Percentiles rank a stretch among this genome's conserved stretches.
Evolutionary conservation across 1,139 yeast genomes (phyloP).

Genomic region (Kazachstania sp.): DNA sequence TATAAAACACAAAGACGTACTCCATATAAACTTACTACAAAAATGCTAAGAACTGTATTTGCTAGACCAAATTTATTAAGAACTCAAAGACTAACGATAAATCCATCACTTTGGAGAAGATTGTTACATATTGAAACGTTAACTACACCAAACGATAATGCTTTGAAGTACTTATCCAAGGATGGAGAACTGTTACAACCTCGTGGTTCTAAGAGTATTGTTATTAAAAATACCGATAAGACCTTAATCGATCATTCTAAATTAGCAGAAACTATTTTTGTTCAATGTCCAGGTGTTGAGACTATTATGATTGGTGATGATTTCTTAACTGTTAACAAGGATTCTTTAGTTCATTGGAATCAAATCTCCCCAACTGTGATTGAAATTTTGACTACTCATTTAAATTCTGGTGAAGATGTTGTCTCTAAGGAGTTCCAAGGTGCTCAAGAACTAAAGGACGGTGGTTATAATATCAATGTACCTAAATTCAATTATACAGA

Average conservation of each 20-base stretch:
- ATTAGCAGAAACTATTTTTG: conserved; percentile 68
- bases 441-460: conserved; percentile 28
- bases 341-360: conserved; percentile 54
- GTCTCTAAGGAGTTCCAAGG: conserved; percentile 32
- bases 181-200: conserved; percentile 44
- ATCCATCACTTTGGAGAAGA: conserved; percentile 9
- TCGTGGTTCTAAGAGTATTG: conserved; percentile 51
- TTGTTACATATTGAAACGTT: conserved; percentile 43
- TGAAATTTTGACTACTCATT: conserved; percentile 71
- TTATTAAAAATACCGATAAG: conserved; percentile 44
- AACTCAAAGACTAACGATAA: not conserved
- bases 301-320: conserved; percentile 83
- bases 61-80: not conserved
- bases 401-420: conserved; percentile 67
- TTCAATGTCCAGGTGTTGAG: conserved; percentile 67
- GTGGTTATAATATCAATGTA: conserved; percentile 25
- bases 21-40: not conserved
- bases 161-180: conserved; percentile 79
- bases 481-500: conserved; percentile 31
- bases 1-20: not conserved
- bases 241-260: conserved; percentile 64
- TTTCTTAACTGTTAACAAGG: conserved; percentile 81
- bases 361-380: conserved; percentile 82
- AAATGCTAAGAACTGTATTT: conserved; percentile 4
- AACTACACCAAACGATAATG: conserved; percentile 86